These are phyloP conservation scores for Rhododendron simsii DNA, from an alignment of 148 eudicot genomes.

Conservation along the genomic window DNA sequence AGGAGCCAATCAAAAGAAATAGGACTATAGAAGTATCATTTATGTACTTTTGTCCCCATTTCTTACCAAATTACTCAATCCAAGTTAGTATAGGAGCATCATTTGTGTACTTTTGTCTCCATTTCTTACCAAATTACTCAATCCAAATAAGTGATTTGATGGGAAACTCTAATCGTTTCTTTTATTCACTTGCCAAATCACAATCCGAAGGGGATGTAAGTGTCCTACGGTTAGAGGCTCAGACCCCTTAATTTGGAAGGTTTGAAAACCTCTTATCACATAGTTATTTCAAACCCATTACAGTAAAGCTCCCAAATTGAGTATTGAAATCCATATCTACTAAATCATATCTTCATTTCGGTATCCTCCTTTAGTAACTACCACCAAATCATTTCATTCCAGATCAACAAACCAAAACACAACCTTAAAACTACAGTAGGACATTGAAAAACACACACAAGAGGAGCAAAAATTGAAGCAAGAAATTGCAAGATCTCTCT, in stretches of 20 bases:
- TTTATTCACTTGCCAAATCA: background rate
- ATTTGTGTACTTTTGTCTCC: background rate
- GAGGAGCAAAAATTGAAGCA: background rate
- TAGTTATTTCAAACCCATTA: background rate
- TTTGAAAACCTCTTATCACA: background rate
- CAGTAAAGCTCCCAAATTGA: background rate
- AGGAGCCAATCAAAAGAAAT: background rate
- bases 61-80: background rate
- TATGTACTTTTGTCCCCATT: background rate
- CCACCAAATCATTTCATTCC: background rate
- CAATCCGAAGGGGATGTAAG: background rate
- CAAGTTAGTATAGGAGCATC: too few species aligned
- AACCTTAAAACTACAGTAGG: background rate
- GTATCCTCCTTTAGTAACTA: background rate
- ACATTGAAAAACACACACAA: background rate
- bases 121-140: background rate
- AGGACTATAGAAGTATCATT: background rate
- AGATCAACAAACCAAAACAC: background rate
- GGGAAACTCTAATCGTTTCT: background rate
- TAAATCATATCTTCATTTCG: background rate
- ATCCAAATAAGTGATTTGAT: background rate
- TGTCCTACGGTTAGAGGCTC: background rate
- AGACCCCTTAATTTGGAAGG: background rate
- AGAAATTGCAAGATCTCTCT: conserved; percentile 1
- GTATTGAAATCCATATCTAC: background rate